These are phyloP conservation scores for Barnettozyma sucrosica DNA, from an alignment of 805 yeast genomes.

Conservation along the genomic window DNA sequence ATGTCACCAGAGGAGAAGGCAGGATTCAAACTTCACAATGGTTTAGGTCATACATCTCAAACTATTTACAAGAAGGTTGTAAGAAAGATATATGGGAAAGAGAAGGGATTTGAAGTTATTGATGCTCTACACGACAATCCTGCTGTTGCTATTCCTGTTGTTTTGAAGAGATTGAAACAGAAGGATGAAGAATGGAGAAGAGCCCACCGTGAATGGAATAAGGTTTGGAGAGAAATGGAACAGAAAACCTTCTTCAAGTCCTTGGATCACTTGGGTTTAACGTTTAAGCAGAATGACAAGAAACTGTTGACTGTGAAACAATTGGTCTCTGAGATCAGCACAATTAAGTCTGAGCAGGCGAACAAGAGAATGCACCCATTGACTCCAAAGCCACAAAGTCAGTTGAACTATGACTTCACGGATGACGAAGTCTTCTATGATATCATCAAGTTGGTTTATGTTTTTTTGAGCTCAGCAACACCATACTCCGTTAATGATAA, in stretches of 20 bases:
- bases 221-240: slow-evolving; percentile 97
- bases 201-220: slow-evolving; percentile 97
- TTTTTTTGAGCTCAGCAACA: slow-evolving; percentile 61
- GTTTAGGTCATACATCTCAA: slow-evolving; percentile 84
- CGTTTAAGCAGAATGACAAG: slow-evolving; percentile 95
- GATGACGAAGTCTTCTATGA: slow-evolving; percentile 72
- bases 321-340: slow-evolving; percentile 83
- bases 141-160: slow-evolving; percentile 90
- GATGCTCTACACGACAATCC: slow-evolving; percentile 95
- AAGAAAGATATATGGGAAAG: slow-evolving; percentile 87
- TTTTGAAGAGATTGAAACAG: slow-evolving; percentile 86
- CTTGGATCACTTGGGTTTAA: slow-evolving; percentile 89
- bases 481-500: slow-evolving; percentile 77
- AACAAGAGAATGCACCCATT: slow-evolving; percentile 81
- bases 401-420: slow-evolving; percentile 53
- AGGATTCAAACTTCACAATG: slow-evolving; percentile 81
- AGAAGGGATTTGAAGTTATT: slow-evolving; percentile 92
- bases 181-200: slow-evolving; percentile 99
- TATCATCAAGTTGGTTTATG: slow-evolving; percentile 59
- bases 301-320: slow-evolving; percentile 86
- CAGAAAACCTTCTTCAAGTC: slow-evolving; percentile 92
- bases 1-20: slow-evolving; percentile 91
- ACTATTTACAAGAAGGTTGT: slow-evolving; percentile 93
- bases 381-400: slow-evolving; percentile 80
- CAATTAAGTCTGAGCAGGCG: slow-evolving; percentile 87